A percentile compares a stretch with the other conserved stretches of the same genome.
phyloP scores from a whole-genome alignment of 192 early-diverging fungal species.

The Powellomyces hirtus region DNA sequence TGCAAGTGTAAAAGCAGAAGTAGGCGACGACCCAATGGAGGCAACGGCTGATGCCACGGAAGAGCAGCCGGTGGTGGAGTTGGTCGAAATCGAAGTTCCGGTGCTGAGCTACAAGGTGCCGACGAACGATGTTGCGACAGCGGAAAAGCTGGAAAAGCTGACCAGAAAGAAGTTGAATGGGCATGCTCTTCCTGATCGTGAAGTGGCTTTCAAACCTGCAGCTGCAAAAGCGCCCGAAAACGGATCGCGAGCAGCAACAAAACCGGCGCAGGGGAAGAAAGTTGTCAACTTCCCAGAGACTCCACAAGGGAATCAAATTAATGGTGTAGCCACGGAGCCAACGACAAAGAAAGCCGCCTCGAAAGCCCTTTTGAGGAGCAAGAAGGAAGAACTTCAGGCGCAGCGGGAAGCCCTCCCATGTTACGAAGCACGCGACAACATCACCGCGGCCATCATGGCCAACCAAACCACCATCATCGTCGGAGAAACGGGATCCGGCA shows the following conservation, averaged over 20 bases:
- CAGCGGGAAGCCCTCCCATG: conserved; percentile 16
- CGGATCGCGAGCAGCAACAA: background rate
- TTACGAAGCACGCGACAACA: conserved; percentile 34
- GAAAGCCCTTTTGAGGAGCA: background rate
- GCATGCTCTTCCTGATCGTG: background rate
- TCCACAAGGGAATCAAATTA: no score
- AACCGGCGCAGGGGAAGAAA: background rate
- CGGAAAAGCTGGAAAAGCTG: background rate
- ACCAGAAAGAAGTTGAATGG: background rate
- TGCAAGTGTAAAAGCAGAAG: no score
- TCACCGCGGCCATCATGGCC: conserved; percentile 35
- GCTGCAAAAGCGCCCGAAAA: background rate
- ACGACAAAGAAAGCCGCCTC: background rate
- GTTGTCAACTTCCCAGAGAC: background rate
- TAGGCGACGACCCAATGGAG: background rate
- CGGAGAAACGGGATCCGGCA: conserved; percentile 79
- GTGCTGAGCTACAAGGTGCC: background rate
- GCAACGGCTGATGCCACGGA: background rate
- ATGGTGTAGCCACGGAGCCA: background rate
- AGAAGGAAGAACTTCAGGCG: background rate
- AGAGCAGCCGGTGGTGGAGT: background rate
- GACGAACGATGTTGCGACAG: background rate
- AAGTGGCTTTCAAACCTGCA: background rate
- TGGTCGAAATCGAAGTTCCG: background rate
- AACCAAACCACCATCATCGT: conserved; percentile 67